A percentile compares a stretch with the other conserved stretches of the same genome.
These are phyloP conservation scores for Taxillus chinensis DNA, from an alignment of 164 flowering plant genomes.

Conservation along the genomic window DNA sequence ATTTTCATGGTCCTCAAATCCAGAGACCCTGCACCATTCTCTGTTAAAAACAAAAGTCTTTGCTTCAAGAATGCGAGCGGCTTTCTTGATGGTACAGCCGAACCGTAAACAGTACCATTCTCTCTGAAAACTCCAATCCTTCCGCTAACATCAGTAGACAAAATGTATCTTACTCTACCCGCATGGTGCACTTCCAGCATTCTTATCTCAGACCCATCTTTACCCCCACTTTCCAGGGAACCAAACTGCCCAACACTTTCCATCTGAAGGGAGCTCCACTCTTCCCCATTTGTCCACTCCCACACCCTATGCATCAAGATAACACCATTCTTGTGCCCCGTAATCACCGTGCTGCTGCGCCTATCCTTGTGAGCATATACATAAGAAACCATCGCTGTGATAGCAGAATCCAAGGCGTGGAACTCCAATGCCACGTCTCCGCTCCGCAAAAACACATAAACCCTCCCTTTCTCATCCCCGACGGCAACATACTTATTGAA, in stretches of 20 bases:
- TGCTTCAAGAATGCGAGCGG: conserved; percentile 88
- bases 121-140: conserved; percentile 59
- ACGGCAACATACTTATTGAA: conserved; percentile 78
- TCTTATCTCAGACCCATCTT: conserved; percentile 28
- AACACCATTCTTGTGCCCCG: conserved; percentile 70
- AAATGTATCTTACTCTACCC: conserved; percentile 64
- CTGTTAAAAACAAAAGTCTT: conserved; percentile 82
- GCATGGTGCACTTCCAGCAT: conserved; percentile 77
- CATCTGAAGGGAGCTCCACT: conserved; percentile 50
- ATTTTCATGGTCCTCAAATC: conserved; percentile 82
- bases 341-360: conserved; percentile 62
- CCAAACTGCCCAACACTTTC: conserved; percentile 34
- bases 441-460: conserved; percentile 57
- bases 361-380: conserved; percentile 68
- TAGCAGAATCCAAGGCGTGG: conserved; percentile 38
- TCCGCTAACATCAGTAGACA: conserved; percentile 50
- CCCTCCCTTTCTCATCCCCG: conserved; percentile 72
- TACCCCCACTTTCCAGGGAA: conserved; percentile 13
- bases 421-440: conserved; percentile 75
- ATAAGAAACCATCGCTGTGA: conserved; percentile 70
- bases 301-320: conserved; percentile 57
- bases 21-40: conserved; percentile 83
- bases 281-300: conserved; percentile 64
- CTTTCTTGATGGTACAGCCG: conserved; percentile 34
- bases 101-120: conserved; percentile 61